Evolutionary conservation across 2,329 filamentous ascomycete genomes (phyloP).

Genomic region (Fusarium sp.): DNA sequence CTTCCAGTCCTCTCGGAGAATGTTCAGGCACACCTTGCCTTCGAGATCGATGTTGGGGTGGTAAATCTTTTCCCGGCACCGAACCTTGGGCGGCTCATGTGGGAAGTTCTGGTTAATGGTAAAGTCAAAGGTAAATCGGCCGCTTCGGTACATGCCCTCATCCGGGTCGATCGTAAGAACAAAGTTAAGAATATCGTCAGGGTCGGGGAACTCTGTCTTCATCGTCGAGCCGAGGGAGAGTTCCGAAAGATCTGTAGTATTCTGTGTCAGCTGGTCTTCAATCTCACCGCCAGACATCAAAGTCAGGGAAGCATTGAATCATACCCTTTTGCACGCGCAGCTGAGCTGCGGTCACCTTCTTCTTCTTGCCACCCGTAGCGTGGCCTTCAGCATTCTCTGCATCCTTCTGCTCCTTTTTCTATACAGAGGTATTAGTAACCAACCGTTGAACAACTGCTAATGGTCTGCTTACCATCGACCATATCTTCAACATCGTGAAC

Average conservation of each 20-base stretch:
- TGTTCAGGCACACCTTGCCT: slow-evolving; percentile 98
- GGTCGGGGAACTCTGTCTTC: slow-evolving; percentile 83
- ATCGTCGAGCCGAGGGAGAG: slow-evolving; percentile 83
- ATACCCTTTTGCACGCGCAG: slow-evolving; percentile 94
- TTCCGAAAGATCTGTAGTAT: slow-evolving; percentile 77
- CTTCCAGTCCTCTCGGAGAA: slow-evolving; percentile 98
- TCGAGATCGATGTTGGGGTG: slow-evolving; percentile 98
- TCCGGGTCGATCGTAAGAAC: slow-evolving; percentile 84
- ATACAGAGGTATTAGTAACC: slow-evolving; percentile 48
- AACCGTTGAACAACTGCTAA: not conserved
- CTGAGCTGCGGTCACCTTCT: slow-evolving; percentile 98
- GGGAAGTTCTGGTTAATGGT: slow-evolving; percentile 95
- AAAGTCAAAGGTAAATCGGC: slow-evolving; percentile 90
- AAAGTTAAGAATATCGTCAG: slow-evolving; percentile 89
- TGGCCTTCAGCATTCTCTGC: slow-evolving; percentile 84
- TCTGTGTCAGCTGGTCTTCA: slow-evolving; percentile 16
- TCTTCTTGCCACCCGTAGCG: slow-evolving; percentile 84
- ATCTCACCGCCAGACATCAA: not conserved
- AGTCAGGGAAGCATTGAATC: slow-evolving; percentile 5
- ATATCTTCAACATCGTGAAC: slow-evolving; percentile 94
- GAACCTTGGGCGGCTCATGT: slow-evolving; percentile 97
- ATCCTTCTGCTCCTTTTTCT: slow-evolving; percentile 98
- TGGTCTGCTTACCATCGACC: slow-evolving; percentile 83
- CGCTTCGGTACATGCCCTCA: slow-evolving; percentile 89
- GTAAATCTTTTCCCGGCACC: slow-evolving; percentile 98